These are phyloP conservation scores for Colletotrichum sp. DNA, from an alignment of 2,329 filamentous ascomycete genomes.

Conservation along the genomic window DNA sequence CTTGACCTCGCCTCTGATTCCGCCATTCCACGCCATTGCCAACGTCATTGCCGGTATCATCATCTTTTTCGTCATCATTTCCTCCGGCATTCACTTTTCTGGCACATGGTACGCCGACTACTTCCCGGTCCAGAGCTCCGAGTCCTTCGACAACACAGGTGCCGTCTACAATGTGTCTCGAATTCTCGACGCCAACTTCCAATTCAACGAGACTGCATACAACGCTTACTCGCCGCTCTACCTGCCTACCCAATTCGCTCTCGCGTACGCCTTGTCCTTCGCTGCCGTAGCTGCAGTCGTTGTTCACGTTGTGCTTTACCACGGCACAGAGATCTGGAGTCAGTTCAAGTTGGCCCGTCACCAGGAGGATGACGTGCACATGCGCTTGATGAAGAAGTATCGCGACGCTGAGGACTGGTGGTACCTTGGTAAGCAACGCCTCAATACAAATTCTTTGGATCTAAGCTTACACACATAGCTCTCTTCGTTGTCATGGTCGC, in stretches of 20 bases:
- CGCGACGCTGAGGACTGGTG: conserved; percentile 65
- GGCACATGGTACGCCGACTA: conserved; percentile 63
- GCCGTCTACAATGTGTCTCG: conserved; percentile 61
- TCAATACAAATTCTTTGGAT: neutral
- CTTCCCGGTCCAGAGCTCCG: conserved; percentile 64
- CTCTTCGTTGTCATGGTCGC: conserved; percentile 59
- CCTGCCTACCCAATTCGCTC: conserved; percentile 65
- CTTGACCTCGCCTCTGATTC: conserved; percentile 60
- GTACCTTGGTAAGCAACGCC: conserved; percentile 52
- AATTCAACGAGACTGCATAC: conserved; percentile 67
- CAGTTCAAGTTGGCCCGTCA: conserved; percentile 60
- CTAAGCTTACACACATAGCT: conserved; percentile 24
- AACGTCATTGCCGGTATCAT: conserved; percentile 63
- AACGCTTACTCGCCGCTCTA: conserved; percentile 69
- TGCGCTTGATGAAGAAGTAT: conserved; percentile 67
- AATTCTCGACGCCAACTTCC: conserved; percentile 60
- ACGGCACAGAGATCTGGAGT: conserved; percentile 58
- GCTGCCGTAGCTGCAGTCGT: conserved; percentile 69
- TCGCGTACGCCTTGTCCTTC: conserved; percentile 68
- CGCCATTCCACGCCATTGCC: conserved; percentile 63
- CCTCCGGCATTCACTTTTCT: conserved; percentile 63
- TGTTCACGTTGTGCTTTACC: conserved; percentile 60
- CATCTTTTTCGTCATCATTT: conserved; percentile 57
- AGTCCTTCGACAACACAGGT: conserved; percentile 70
- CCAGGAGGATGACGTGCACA: conserved; percentile 64